Evolutionary conservation across 2,329 filamentous ascomycete species (phyloP).

Genomic region (Trichoderma gracile): DNA sequence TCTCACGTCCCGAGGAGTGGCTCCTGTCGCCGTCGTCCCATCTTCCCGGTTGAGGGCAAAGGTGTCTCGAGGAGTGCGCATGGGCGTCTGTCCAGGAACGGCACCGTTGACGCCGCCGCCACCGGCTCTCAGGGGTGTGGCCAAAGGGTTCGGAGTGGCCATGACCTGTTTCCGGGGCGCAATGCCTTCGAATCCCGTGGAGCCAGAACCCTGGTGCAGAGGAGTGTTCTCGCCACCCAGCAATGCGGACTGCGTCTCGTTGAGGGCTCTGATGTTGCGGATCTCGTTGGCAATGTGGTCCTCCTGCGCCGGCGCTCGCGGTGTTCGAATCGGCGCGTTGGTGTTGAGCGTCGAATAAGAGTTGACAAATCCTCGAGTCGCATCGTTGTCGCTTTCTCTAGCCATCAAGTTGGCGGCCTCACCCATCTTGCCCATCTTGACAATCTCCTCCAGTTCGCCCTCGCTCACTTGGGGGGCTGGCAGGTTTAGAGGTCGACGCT

Average conservation of each 20-base stretch:
- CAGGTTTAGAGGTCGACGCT: conserved; percentile 77
- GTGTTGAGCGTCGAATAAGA: conserved; percentile 82
- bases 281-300: conserved; percentile 97
- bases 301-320: conserved; percentile 85
- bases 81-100: conserved; percentile 74
- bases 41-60: conserved; percentile 79
- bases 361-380: conserved; percentile 81
- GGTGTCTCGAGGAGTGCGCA: conserved; percentile 85
- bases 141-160: conserved; percentile 93
- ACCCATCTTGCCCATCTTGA: conserved; percentile 96
- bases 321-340: conserved; percentile 86
- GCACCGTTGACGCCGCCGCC: conserved; percentile 61
- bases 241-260: conserved; percentile 89
- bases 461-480: conserved; percentile 92
- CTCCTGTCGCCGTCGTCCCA: conserved; percentile 66
- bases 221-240: conserved; percentile 93
- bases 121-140: conserved; percentile 73
- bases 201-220: conserved; percentile 75
- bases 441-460: conserved; percentile 90
- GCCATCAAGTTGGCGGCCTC: conserved; percentile 79
- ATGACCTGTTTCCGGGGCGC: conserved; percentile 77
- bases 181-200: conserved; percentile 85
- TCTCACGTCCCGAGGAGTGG: conserved; percentile 75
- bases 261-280: conserved; percentile 86
- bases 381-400: conserved; percentile 76